These are phyloP conservation scores for Flueggea neowawraea DNA, from an alignment of 441 rosid species.

Conservation along the genomic window DNA sequence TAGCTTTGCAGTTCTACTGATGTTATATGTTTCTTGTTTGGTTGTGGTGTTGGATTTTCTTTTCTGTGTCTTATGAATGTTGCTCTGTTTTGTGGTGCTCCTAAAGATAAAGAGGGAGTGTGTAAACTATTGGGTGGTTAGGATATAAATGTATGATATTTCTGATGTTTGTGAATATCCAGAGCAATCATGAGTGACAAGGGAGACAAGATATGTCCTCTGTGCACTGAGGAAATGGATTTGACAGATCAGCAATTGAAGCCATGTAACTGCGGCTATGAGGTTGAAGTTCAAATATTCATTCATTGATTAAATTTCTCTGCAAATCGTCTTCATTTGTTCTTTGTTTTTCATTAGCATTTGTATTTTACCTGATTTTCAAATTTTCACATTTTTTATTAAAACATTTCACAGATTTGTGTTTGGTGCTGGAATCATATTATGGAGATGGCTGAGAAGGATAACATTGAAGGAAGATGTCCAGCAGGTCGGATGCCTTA, in stretches of 20 bases:
- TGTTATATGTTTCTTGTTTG: too few relatives aligned
- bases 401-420: conserved; percentile 26
- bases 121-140: too few relatives aligned
- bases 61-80: too few relatives aligned
- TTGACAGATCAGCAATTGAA: conserved; percentile 91
- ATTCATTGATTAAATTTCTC: background rate
- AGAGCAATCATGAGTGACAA: conserved; percentile 69
- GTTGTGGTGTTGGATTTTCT: too few relatives aligned
- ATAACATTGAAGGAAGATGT: conserved; percentile 42
- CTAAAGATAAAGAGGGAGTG: too few relatives aligned
- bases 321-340: background rate
- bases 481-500: conserved; percentile 46
- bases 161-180: conserved; percentile 6
- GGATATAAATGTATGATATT: background rate
- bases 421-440: conserved; percentile 62
- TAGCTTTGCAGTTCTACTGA: too few relatives aligned
- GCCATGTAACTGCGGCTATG: conserved; percentile 96
- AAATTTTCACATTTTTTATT: background rate
- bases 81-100: too few relatives aligned
- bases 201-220: conserved; percentile 87
- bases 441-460: conserved; percentile 52
- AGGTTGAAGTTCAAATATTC: conserved; percentile 35
- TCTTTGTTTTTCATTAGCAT: background rate
- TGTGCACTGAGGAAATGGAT: conserved; percentile 95
- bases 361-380: background rate